phyloP scores from a whole-genome alignment of 225 moss, liverwort and hornwort genomes.

The Antitrichia curtipendula region DNA sequence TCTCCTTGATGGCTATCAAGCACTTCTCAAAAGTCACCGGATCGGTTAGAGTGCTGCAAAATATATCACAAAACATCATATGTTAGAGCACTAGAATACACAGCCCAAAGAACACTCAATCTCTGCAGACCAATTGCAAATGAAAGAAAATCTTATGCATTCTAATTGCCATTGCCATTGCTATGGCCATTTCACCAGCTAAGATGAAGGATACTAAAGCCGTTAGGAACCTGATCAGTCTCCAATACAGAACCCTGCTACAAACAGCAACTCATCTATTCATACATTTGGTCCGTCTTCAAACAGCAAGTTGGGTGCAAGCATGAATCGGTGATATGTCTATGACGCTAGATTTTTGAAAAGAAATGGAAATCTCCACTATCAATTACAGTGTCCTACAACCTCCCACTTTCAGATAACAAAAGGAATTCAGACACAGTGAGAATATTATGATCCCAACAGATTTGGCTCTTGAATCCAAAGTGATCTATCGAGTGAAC shows the following conservation, averaged over 20 bases:
- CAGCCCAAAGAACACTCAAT: not conserved
- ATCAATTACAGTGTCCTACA: not conserved
- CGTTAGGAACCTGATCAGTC: not conserved
- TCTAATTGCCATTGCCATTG: not conserved
- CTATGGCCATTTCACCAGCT: not conserved
- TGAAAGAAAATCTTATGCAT: not conserved
- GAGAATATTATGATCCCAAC: not conserved
- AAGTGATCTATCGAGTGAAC: not conserved
- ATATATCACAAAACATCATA: not conserved
- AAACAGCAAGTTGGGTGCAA: not conserved
- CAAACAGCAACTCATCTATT: not conserved
- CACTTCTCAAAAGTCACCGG: slow-evolving; percentile 68
- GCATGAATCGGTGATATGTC: not conserved
- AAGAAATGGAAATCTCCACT: not conserved
- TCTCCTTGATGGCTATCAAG: slow-evolving; percentile 56
- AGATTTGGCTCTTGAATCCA: not conserved
- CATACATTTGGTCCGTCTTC: not conserved
- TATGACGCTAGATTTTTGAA: no score
- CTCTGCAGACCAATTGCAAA: not conserved
- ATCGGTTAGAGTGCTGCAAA: slow-evolving; percentile 59
- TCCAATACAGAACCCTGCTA: not conserved
- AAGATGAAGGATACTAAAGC: not conserved
- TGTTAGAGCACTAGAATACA: not conserved
- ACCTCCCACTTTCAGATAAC: not conserved
- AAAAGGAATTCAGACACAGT: not conserved